Percentiles rank a stretch among this genome's conserved stretches.
phyloP scores from a whole-genome alignment of 2,329 filamentous ascomycete genomes.

The Myriosclerotinia curreyana region DNA sequence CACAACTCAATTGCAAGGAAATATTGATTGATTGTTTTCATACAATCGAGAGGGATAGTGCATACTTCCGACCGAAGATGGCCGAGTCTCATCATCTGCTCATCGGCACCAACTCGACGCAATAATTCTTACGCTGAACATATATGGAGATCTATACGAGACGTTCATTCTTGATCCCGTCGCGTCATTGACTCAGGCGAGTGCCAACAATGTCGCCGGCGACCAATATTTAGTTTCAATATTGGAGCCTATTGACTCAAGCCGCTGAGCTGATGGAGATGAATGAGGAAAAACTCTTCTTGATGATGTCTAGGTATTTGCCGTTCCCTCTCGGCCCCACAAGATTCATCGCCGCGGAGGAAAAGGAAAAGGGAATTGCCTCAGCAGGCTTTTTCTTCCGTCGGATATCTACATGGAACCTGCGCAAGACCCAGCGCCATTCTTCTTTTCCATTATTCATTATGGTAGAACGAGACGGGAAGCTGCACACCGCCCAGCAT shows the following conservation, averaged over 20 bases:
- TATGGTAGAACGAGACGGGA: slow-evolving; percentile 22
- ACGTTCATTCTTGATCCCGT: not conserved
- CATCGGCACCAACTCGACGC: slow-evolving; percentile 9
- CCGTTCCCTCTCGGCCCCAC: slow-evolving; percentile 15
- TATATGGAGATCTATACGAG: not conserved
- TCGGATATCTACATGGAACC: slow-evolving; percentile 21
- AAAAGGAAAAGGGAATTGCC: slow-evolving; percentile 16
- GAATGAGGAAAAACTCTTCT: not conserved
- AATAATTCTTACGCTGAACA: not conserved
- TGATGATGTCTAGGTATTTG: not conserved
- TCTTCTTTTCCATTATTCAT: slow-evolving; percentile 17
- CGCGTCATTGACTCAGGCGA: slow-evolving; percentile 1
- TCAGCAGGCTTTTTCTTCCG: slow-evolving; percentile 23
- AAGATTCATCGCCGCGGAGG: slow-evolving; percentile 17
- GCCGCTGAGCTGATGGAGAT: not conserved
- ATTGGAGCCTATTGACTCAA: not conserved
- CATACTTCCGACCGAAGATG: slow-evolving; percentile 20
- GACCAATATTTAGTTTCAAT: slow-evolving; percentile 8
- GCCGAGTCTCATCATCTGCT: slow-evolving; percentile 21
- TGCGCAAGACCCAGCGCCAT: slow-evolving; percentile 18
- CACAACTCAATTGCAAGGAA: slow-evolving; percentile 11
- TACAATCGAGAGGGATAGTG: slow-evolving; percentile 19
- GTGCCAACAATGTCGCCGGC: not conserved
- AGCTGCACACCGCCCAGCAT: slow-evolving; percentile 23
- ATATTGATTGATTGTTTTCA: slow-evolving; percentile 22